Evolutionary conservation across 2,329 filamentous ascomycete genomes (phyloP).

Genomic region (Ophiocordyceps sinensis): DNA sequence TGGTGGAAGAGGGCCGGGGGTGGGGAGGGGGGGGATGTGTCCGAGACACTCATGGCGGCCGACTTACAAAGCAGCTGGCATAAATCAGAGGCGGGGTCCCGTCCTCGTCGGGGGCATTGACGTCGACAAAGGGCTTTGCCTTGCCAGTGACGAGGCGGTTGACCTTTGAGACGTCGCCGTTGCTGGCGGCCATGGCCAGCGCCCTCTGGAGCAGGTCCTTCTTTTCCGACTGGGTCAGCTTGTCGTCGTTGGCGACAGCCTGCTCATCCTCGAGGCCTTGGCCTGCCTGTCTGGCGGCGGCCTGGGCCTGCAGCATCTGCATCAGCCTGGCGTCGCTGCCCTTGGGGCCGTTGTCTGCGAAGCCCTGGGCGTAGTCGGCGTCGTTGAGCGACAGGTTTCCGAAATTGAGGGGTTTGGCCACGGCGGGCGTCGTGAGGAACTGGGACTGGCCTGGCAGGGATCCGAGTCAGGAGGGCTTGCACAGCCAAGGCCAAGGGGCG

Average conservation of each 20-base stretch:
- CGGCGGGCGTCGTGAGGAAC: constrained; percentile 75
- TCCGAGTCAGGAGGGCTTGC: not conserved
- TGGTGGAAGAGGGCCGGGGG: too few species aligned
- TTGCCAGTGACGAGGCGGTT: constrained; percentile 59
- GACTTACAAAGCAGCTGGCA: constrained; percentile 82
- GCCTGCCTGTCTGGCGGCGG: constrained; percentile 64
- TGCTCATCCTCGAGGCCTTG: constrained; percentile 66
- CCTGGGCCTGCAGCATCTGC: constrained; percentile 91
- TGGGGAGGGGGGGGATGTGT: not conserved
- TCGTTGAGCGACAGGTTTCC: constrained; percentile 71
- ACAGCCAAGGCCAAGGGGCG: constrained; percentile 1
- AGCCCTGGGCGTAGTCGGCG: constrained; percentile 52
- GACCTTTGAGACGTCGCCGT: constrained; percentile 78
- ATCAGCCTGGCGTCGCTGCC: constrained; percentile 82
- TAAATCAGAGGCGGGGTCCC: constrained; percentile 95
- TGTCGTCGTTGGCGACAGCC: constrained; percentile 59
- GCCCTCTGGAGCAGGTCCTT: constrained; percentile 69
- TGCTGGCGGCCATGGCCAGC: constrained; percentile 89
- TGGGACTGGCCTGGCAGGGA: constrained; percentile 67
- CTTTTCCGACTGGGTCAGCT: constrained; percentile 64
- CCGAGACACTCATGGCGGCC: not conserved
- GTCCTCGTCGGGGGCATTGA: constrained; percentile 83
- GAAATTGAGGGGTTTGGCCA: constrained; percentile 74
- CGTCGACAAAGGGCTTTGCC: constrained; percentile 62
- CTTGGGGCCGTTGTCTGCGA: constrained; percentile 34